phyloP scores from a whole-genome alignment of 148 eudicot genomes.

The Nepenthes mirabilis region DNA sequence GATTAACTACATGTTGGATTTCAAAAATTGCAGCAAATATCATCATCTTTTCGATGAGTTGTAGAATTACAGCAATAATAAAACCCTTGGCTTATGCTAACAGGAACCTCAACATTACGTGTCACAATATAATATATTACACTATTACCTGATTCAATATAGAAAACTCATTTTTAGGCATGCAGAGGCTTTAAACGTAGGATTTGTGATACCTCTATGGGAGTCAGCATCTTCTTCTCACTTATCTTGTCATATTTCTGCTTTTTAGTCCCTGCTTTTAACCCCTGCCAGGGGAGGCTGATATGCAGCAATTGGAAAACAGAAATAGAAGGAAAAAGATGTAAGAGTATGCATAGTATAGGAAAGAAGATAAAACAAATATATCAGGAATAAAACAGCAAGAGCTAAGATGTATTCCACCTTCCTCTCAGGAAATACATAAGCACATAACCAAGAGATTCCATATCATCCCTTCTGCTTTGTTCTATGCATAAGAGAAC shows the following conservation, averaged over 20 bases:
- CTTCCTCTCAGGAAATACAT: slow-evolving; percentile 49
- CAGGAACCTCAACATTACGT: too few species aligned
- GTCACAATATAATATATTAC: too few species aligned
- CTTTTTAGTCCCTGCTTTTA: slow-evolving; percentile 67
- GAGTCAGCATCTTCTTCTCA: slow-evolving; percentile 63
- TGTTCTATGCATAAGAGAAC: slow-evolving; percentile 22
- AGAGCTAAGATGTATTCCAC: slow-evolving; percentile 7
- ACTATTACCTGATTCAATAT: too few species aligned
- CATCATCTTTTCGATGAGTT: too few species aligned
- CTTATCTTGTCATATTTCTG: slow-evolving; percentile 74
- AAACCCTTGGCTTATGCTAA: too few species aligned
- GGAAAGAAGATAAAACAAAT: background rate
- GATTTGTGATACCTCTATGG: slow-evolving; percentile 38
- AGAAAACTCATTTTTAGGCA: too few species aligned
- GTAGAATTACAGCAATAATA: too few species aligned
- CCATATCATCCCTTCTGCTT: slow-evolving; percentile 46
- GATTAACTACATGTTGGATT: too few species aligned
- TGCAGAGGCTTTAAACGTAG: too few species aligned
- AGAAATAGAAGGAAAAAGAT: background rate
- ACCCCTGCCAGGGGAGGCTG: slow-evolving; percentile 78
- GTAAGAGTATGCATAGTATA: background rate
- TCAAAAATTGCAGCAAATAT: too few species aligned
- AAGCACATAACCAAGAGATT: slow-evolving; percentile 41
- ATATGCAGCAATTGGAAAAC: background rate
- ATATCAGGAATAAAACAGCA: background rate